Base-by-base conservation (phyloP, 2,329 filamentous ascomycete species). In the Pestalotiopsis sp. region DNA sequence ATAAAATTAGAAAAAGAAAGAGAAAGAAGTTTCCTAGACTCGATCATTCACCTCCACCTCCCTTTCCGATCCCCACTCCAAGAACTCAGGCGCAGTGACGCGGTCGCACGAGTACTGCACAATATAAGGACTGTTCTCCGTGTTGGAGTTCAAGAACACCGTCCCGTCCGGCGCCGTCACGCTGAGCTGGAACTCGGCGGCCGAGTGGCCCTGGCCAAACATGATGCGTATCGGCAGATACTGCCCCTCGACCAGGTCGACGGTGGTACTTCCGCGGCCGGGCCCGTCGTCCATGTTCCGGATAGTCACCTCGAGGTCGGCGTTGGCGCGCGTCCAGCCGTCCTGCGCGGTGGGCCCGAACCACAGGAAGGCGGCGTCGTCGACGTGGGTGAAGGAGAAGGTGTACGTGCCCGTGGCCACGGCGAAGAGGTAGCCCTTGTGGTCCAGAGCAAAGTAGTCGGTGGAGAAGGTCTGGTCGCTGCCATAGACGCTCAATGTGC, bases 401-500 rank as follows among this genome's bases (percentile, higher is more conserved):
- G 23, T 65, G 23, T 65, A 65, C 11, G 40, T 52, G 38, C 38
- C 62, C n/a, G 38, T 17, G 2, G 17, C n/a, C 0, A 36, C 20
- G 9, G 62, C 62, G 27, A 65, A 65, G 23, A 65, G 38, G 41
- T 65, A 65, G 40, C 62, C 62, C 38, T 52, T 45, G 62, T 65
- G 62, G 41, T 65, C 40, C 14, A 65, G 23, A 7, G 41, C 62
- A 12, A 65, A 65, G 38, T 49, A 65, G 62, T 45, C 62, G 23
- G 38, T 31, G 38, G 20, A 13, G 38, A 65, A 65, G 17, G 38
- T 23, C 11, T 11, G n/a, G 41, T 40, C 52, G 23, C 62, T 65
- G n/a, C 40, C 41, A 4, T 52, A 65, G 12, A 65, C 40, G 5
- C 14, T 49, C 14, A 65, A 7, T 1, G 17, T 4, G 38, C 20